Base-by-base conservation (phyloP, 345 rosid species). In the Ailanthus altissimus region DNA sequence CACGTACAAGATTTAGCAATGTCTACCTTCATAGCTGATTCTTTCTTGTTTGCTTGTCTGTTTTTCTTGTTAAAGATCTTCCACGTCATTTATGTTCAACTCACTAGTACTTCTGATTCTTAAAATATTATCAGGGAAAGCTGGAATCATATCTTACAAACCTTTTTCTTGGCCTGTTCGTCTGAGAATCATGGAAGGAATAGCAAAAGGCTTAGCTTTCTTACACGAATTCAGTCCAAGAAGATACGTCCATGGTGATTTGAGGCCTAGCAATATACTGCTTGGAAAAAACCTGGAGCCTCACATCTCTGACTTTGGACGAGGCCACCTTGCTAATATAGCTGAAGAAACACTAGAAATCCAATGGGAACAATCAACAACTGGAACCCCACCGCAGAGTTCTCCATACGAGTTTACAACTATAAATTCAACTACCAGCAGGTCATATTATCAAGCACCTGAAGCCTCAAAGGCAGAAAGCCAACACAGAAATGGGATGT, bases 401-500 rank as follows among this genome's bases (percentile, higher is more conserved):
- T 87, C 97, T 59, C 91, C 97, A 11, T 80, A 75, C 58, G 90
- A 90, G 66, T 42, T 84, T 38, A 68, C 83, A 13, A 2, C 68
- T 1, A 80, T 80, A 62, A 86, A 83, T 45, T 74, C 88, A 46
- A 82, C 86, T 57, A 76, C 77, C 1, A 88, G 85, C 50, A 80
- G 84, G 67, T 78, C 81, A 8, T 81, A 87, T 70, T 90, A 93
- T 79, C 97, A 88, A 78, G 92, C 97, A 72, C 97, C 98, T 5
- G 97, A 96, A 86, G 91, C 89, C 25, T 78, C 79, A 7, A 93
- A 76, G 79, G 70, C 43, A 80, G 84, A 25, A 93, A 90, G 86
- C 97, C 98, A 68, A 91, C 99, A 20, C 98, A 96, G 84, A 96
- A 93, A 79, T 92, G 99, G 97, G 99, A 96, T 79, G 86, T 96